phyloP scores from a whole-genome alignment of 2,329 filamentous ascomycete species.

The Pseudogymnoascus sp. region DNA sequence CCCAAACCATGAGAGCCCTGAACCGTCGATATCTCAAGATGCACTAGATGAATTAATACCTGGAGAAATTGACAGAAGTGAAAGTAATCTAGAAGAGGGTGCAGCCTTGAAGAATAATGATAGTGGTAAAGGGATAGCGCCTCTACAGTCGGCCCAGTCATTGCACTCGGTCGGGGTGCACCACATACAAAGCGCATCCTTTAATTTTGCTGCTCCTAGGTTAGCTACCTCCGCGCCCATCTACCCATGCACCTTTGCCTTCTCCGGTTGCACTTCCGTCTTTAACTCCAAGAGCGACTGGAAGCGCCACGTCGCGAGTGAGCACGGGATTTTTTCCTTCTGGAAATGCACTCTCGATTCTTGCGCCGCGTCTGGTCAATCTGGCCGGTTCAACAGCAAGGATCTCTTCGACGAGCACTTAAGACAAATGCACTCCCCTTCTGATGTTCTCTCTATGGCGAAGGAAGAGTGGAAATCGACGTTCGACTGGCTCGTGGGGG shows the following conservation, averaged over 20 bases:
- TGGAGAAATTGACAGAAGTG: too few relatives aligned
- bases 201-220: too few relatives aligned
- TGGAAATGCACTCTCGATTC: conserved; percentile 56
- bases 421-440: conserved; percentile 69
- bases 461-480: conserved; percentile 34
- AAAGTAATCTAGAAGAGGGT: too few relatives aligned
- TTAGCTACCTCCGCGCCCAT: not conserved
- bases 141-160: too few relatives aligned
- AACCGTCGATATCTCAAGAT: conserved; percentile 29
- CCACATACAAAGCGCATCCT: too few relatives aligned
- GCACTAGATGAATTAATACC: too few relatives aligned
- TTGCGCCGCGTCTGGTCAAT: conserved; percentile 15
- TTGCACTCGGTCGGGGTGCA: too few relatives aligned
- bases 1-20: too few relatives aligned
- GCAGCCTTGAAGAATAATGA: too few relatives aligned
- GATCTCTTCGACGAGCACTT: conserved; percentile 84
- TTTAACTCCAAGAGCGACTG: conserved; percentile 88
- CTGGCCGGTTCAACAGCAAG: conserved; percentile 69
- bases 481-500: conserved; percentile 36
- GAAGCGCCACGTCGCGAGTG: conserved; percentile 79
- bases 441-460: conserved; percentile 18
- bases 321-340: conserved; percentile 68
- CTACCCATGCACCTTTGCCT: conserved; percentile 62
- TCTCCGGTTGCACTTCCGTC: conserved; percentile 64
- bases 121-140: too few relatives aligned